Evolutionary conservation across 1,139 yeast species (phyloP), one percentile per base, ranked within the genome.

Genomic region (Hyphopichia pseudoburtonii): DNA sequence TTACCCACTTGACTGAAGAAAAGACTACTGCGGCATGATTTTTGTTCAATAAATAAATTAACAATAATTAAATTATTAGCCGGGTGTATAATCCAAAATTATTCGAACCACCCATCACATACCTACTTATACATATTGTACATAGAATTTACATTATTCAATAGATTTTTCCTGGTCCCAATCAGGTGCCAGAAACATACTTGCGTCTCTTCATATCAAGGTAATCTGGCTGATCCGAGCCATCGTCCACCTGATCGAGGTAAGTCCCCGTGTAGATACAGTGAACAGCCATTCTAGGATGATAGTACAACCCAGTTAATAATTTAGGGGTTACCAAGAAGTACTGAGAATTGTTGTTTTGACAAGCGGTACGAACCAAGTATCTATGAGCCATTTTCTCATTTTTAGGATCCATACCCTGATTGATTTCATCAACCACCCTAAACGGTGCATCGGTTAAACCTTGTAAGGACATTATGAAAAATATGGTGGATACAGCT

Each of bases 351-450:
- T 80, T 73, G 31, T 62, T 60, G 15, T 72, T 76, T 21, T 71
- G 69, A 54, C 96, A 86, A 0, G 97, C 94, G 32, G 86, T 82
- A 40, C 84, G 81, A 3, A 92, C 97, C 74, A 94, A 82, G 46
- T 87, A 78, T 45, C 80, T 77, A 55, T 92, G 97, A 3, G 95
- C 94, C 64, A 80, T 74, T 45, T 94, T 78, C 60, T 94, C 98
- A 55, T 92, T 92, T 43, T 78, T 78, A 7, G 95, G 88, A 62
- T 94, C 99, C 97, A 94, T 90, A 46, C 98, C 99, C 64, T 94
- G 99, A 59, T 94, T 94, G 46, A 94, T 94, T 66, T 94, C 99
- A 61, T 94, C 99, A 5, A 94, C 97, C 3, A 92, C 92, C 52
- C 97, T 71, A 55, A 94, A 88, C 8, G 98, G 98, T 0, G 97